These are phyloP conservation scores for Athelia sp. DNA, from an alignment of 1,284 basidiomycete species.

Conservation along the genomic window DNA sequence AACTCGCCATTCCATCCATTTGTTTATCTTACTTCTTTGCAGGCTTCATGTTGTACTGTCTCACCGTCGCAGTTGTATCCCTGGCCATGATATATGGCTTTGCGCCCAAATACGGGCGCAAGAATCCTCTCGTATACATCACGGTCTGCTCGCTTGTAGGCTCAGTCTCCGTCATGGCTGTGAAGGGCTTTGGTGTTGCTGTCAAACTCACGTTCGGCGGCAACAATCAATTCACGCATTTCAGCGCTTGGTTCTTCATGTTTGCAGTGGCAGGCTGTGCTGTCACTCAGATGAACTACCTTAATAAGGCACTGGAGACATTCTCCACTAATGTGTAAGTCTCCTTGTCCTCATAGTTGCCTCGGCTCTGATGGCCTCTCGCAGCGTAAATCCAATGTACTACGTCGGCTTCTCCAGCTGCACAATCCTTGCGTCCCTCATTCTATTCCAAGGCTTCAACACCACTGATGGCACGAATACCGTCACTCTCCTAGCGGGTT, in stretches of 20 bases:
- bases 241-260: slow-evolving; percentile 93
- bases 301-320: slow-evolving; percentile 96
- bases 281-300: slow-evolving; percentile 97
- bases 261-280: slow-evolving; percentile 85
- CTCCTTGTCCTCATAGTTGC: not conserved
- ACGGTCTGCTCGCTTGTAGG: slow-evolving; percentile 92
- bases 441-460: slow-evolving; percentile 97
- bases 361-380: slow-evolving; percentile 7
- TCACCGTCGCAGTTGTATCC: slow-evolving; percentile 79
- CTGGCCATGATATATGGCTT: slow-evolving; percentile 86
- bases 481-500: slow-evolving; percentile 81
- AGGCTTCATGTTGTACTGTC: slow-evolving; percentile 90
- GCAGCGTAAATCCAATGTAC: slow-evolving; percentile 95
- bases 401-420: slow-evolving; percentile 98
- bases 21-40: slow-evolving; percentile 3
- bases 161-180: slow-evolving; percentile 87
- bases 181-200: slow-evolving; percentile 96
- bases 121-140: slow-evolving; percentile 89
- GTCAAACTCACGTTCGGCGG: slow-evolving; percentile 93
- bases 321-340: slow-evolving; percentile 98
- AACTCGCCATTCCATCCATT: not conserved
- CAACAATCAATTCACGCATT: slow-evolving; percentile 94
- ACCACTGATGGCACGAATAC: slow-evolving; percentile 81
- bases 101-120: slow-evolving; percentile 84
- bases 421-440: slow-evolving; percentile 91